Evolutionary conservation across 495 filamentous ascomycete genomes (phyloP).

Genomic region (Neurospora terricola): DNA sequence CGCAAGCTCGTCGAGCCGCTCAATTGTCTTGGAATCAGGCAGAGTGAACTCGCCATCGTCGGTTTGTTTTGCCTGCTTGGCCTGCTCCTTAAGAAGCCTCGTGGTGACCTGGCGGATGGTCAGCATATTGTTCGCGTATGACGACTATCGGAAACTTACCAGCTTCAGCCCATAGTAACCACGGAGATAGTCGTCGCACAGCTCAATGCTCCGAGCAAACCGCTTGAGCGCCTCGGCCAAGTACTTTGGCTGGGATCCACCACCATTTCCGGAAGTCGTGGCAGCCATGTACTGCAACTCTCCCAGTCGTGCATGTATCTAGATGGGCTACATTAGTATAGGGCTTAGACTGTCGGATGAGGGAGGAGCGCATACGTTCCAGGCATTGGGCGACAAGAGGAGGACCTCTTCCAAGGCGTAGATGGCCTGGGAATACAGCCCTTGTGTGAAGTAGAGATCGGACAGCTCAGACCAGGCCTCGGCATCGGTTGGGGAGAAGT

Average conservation of each 20-base stretch:
- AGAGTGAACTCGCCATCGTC: slow-evolving; percentile 32
- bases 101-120: slow-evolving; percentile 27
- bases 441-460: slow-evolving; percentile 71
- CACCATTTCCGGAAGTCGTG: slow-evolving; percentile 32
- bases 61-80: slow-evolving; percentile 23
- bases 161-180: slow-evolving; percentile 86
- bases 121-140: slow-evolving; percentile 1
- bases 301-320: slow-evolving; percentile 83
- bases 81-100: slow-evolving; percentile 24
- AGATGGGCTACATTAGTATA: slow-evolving; percentile 16
- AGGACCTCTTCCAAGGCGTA: slow-evolving; percentile 88
- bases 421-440: slow-evolving; percentile 68
- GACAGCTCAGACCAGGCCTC: slow-evolving; percentile 92
- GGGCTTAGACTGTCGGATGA: slow-evolving; percentile 6
- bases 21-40: slow-evolving; percentile 43
- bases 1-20: slow-evolving; percentile 61
- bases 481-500: slow-evolving; percentile 78
- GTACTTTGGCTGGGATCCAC: slow-evolving; percentile 35
- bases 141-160: slow-evolving; percentile 36
- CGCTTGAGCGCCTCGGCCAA: slow-evolving; percentile 65
- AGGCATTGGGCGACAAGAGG: slow-evolving; percentile 81
- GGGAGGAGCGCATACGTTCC: slow-evolving; percentile 59
- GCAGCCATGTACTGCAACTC: slow-evolving; percentile 69
- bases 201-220: slow-evolving; percentile 83
- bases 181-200: slow-evolving; percentile 85